phyloP scores from a whole-genome alignment of 2,329 filamentous ascomycete species.

The Clathrospora elynae region DNA sequence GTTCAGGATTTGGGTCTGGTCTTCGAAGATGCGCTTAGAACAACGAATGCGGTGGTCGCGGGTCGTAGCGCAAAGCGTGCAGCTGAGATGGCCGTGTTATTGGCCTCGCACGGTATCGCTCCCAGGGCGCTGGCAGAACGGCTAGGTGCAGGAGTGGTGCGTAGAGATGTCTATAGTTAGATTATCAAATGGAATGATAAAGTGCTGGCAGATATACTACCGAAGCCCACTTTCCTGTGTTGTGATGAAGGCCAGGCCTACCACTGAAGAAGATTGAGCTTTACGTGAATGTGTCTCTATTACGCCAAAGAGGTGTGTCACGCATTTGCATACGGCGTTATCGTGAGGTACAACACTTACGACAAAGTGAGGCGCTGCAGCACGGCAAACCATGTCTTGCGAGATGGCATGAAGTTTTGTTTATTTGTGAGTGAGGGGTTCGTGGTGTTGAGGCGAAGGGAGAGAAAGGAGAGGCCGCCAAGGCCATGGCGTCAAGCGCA shows the following conservation, averaged over 20 bases:
- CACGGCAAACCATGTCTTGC: not conserved
- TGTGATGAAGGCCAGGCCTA: no score
- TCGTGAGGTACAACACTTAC: no score
- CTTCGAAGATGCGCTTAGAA: slow-evolving; percentile 1
- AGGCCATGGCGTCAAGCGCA: slow-evolving; percentile 13
- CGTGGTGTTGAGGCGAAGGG: no score
- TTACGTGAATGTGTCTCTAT: no score
- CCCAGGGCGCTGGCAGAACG: slow-evolving; percentile 2
- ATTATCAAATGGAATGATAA: not conserved
- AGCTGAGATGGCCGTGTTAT: no score
- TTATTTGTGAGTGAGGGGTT: no score
- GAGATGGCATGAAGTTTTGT: not conserved
- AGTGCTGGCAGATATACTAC: not conserved
- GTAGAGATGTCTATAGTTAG: slow-evolving; percentile 9
- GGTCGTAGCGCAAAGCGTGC: slow-evolving; percentile 3
- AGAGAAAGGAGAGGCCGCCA: no score
- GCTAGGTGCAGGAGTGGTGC: slow-evolving; percentile 4
- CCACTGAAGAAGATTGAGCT: no score
- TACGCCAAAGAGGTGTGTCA: no score
- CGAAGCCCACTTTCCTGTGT: no score
- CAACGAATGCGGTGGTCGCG: slow-evolving; percentile 13
- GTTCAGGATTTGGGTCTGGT: slow-evolving; percentile 6
- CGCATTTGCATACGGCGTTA: no score
- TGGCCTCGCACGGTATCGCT: slow-evolving; percentile 9
- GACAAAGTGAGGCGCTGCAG: no score